Percentiles rank a stretch among this genome's conserved stretches.
phyloP scores from a whole-genome alignment of 2,329 filamentous ascomycete genomes.

The Seiridium cupressi region DNA sequence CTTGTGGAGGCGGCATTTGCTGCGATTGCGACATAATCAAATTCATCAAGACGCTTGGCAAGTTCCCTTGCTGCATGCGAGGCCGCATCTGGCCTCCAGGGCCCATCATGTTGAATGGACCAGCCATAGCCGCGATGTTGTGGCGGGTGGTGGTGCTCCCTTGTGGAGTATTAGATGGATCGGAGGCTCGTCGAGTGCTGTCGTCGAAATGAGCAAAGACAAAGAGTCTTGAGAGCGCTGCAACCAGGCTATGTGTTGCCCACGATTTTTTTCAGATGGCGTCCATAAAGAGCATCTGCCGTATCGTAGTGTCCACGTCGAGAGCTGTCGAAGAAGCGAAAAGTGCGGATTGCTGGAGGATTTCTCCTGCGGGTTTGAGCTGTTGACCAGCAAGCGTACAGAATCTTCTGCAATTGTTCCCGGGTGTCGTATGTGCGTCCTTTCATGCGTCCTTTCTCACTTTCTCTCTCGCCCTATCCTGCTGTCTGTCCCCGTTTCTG shows the following conservation, averaged over 20 bases:
- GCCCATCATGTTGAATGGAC: slow-evolving; percentile 58
- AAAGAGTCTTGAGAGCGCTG: neutral
- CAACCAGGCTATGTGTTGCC: neutral
- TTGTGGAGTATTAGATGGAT: neutral
- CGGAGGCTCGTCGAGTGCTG: too few relatives aligned
- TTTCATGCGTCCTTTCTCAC: too few relatives aligned
- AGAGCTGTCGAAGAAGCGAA: neutral
- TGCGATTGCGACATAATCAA: slow-evolving; percentile 20
- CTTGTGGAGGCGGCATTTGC: slow-evolving; percentile 18
- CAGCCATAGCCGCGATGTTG: slow-evolving; percentile 53
- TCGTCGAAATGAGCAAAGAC: neutral
- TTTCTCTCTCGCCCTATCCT: too few relatives aligned
- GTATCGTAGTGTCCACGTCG: neutral
- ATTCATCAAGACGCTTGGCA: slow-evolving; percentile 38
- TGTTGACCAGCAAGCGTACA: too few relatives aligned
- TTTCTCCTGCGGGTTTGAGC: neutral
- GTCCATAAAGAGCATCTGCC: neutral
- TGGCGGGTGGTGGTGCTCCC: slow-evolving; percentile 2
- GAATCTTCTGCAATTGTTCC: too few relatives aligned
- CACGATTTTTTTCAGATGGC: neutral
- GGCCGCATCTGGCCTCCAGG: slow-evolving; percentile 43
- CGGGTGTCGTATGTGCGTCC: too few relatives aligned
- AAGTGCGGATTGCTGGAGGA: neutral
- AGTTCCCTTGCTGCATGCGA: slow-evolving; percentile 37
- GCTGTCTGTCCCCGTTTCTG: too few relatives aligned